Evolutionary conservation across 2,329 filamentous ascomycete genomes (phyloP).

Genomic region (Amauroascus verrucosus): DNA sequence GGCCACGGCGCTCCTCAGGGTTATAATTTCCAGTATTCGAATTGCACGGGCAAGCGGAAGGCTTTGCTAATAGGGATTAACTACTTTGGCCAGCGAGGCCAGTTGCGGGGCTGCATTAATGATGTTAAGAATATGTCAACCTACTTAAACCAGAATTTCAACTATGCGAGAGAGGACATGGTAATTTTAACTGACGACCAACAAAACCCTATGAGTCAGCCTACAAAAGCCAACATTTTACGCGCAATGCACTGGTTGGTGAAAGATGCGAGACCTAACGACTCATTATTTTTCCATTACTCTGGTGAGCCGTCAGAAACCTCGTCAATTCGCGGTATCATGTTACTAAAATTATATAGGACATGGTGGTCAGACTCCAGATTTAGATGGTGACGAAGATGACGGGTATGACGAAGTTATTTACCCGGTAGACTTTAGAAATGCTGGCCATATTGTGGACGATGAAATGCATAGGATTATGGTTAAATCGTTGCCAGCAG

Average conservation of each 20-base stretch:
- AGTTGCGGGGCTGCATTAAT: conserved; percentile 89
- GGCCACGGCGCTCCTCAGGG: conserved; percentile 67
- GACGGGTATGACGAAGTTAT: conserved; percentile 71
- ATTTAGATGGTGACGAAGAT: conserved; percentile 64
- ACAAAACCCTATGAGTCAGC: conserved; percentile 93
- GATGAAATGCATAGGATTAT: conserved; percentile 70
- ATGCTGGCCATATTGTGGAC: conserved; percentile 63
- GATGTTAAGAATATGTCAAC: conserved; percentile 95
- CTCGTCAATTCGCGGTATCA: neutral
- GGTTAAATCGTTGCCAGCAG: conserved; percentile 65
- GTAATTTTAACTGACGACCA: conserved; percentile 93
- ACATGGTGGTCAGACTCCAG: conserved; percentile 65
- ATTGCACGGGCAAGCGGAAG: conserved; percentile 79
- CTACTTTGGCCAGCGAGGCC: conserved; percentile 85
- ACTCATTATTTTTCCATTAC: conserved; percentile 96
- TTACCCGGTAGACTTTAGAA: conserved; percentile 63
- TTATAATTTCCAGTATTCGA: conserved; percentile 84
- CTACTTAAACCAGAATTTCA: conserved; percentile 80
- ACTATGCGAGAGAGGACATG: conserved; percentile 93
- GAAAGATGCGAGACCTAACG: conserved; percentile 82
- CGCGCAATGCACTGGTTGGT: conserved; percentile 97
- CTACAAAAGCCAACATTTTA: conserved; percentile 88
- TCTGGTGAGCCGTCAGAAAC: conserved; percentile 51
- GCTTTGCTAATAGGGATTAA: conserved; percentile 91
- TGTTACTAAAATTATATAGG: conserved; percentile 36